Evolutionary conservation across 345 rosid genomes (phyloP).

Genomic region (Streptanthus diversifolius): DNA sequence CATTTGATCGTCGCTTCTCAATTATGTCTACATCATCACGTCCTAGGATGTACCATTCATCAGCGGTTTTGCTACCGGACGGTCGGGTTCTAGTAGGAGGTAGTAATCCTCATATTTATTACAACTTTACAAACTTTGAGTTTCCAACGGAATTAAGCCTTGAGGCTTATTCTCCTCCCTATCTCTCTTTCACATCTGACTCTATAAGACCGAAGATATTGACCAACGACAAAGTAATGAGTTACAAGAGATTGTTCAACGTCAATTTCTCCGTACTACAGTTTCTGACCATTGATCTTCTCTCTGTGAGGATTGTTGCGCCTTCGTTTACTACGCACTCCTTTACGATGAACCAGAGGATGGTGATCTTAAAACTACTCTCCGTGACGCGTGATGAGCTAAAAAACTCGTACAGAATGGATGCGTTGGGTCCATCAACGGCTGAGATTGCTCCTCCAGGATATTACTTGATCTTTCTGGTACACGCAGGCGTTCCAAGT

Average conservation of each 20-base stretch:
- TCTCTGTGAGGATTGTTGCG: constrained; percentile 54
- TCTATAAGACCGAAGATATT: constrained; percentile 44
- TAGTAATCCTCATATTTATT: constrained; percentile 63
- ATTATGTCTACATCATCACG: constrained; percentile 45
- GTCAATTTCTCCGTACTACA: constrained; percentile 36
- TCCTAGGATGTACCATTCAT: constrained; percentile 80
- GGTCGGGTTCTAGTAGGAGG: constrained; percentile 80
- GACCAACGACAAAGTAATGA: constrained; percentile 20
- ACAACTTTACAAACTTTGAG: constrained; percentile 56
- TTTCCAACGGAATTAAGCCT: constrained; percentile 80
- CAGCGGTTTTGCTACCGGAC: constrained; percentile 57
- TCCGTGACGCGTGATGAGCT: constrained; percentile 13
- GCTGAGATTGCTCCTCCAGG: constrained; percentile 60
- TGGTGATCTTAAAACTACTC: constrained; percentile 51
- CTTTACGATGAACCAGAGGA: constrained; percentile 75
- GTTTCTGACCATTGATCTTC: constrained; percentile 23
- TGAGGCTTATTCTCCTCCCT: constrained; percentile 68
- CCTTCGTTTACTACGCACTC: constrained; percentile 82
- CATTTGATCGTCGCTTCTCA: constrained; percentile 39
- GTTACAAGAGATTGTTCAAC: constrained; percentile 32
- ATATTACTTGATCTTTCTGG: constrained; percentile 66
- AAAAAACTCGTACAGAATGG: constrained; percentile 3
- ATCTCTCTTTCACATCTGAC: constrained; percentile 41
- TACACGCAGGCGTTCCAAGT: constrained; percentile 69
- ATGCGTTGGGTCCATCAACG: constrained; percentile 18